A percentile compares a stretch with the other conserved stretches of the same genome.
phyloP scores from a whole-genome alignment of 2,329 filamentous ascomycete species.

The Curvularia eragrostidis region DNA sequence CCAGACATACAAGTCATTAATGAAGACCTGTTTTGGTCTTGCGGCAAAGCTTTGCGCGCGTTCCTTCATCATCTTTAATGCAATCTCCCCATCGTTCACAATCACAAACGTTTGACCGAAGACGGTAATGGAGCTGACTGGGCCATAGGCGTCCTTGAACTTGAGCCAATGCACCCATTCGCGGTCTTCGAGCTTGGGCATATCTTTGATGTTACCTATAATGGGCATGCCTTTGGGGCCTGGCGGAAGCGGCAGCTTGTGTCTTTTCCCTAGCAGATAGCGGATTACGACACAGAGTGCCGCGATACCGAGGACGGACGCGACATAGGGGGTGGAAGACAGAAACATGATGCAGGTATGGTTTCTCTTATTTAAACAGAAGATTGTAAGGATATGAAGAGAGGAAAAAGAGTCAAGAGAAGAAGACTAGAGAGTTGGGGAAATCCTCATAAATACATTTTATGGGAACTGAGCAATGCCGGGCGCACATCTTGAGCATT shows the following conservation, averaged over 20 bases:
- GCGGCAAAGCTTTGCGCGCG: conserved; percentile 29
- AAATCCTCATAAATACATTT: not conserved
- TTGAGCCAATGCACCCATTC: conserved; percentile 56
- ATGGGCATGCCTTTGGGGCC: conserved; percentile 59
- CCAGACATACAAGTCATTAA: conserved; percentile 32
- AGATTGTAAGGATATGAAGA: not conserved
- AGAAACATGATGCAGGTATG: not conserved
- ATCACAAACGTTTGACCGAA: conserved; percentile 41
- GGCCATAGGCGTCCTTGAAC: conserved; percentile 49
- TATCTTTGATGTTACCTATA: conserved; percentile 59
- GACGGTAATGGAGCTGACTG: conserved; percentile 41
- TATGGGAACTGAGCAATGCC: not conserved
- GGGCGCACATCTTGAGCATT: not conserved
- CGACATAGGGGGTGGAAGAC: not conserved
- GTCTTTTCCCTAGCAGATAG: not conserved
- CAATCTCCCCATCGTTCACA: conserved; percentile 37
- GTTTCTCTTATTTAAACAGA: not conserved
- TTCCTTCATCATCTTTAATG: conserved; percentile 34
- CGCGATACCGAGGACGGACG: not conserved
- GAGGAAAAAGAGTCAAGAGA: not conserved
- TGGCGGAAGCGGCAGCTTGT: conserved; percentile 52
- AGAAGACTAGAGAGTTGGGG: too few species aligned
- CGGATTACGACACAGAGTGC: not conserved
- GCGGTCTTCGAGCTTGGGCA: conserved; percentile 50
- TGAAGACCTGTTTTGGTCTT: conserved; percentile 34